Base-by-base conservation (phyloP, 2,329 filamentous ascomycete genomes). In the Ophiostoma sp. region DNA sequence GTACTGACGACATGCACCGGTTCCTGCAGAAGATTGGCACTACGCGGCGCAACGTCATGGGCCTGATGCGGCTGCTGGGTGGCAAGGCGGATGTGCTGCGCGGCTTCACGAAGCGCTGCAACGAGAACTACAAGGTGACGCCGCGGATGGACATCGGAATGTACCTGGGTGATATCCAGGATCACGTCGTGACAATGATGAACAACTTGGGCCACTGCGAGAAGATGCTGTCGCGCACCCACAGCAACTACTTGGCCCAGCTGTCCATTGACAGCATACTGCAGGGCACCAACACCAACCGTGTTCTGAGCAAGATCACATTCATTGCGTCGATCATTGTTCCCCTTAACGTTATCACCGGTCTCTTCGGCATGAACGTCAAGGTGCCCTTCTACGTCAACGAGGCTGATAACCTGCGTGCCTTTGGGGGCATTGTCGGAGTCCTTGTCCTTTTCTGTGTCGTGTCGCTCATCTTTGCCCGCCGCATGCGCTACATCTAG, bases 111-210 rank as follows among this genome's bases (percentile, higher is more conserved):
- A 99, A 99, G 82, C 92, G 96, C 66, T 99, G 95, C 85, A 99
- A 98, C 77, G 94, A 97, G 76, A 92, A 96, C 72, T 98, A 96
- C 82, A 90, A 92, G 72, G 91, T 98, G 66, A 97, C 95, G 1
- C 95, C 95, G 6, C 91, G 93, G 64, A 95, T 95, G 81, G 95
- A 99, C 76, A 97, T 99, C 72, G 95, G 93, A 36, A 86, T 99
- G 75, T 99, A 99, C 76, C 85, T 99, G 47, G 92, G 92, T 75
- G 95, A 99, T 79, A 97, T 99, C 72, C 95, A 99, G 79, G 95
- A 99, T 79, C 95, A 99, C 84, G 94, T 99, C 67, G 92, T 99
- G 70, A 99, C 95, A 63, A 98, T 98, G 94, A 96, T 97, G 85
- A 95, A 91, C 73, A 99, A 96, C 78, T 79, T 99, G 74, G 88